phyloP scores from a whole-genome alignment of 495 filamentous ascomycete species.

The Apodospora peruviana region DNA sequence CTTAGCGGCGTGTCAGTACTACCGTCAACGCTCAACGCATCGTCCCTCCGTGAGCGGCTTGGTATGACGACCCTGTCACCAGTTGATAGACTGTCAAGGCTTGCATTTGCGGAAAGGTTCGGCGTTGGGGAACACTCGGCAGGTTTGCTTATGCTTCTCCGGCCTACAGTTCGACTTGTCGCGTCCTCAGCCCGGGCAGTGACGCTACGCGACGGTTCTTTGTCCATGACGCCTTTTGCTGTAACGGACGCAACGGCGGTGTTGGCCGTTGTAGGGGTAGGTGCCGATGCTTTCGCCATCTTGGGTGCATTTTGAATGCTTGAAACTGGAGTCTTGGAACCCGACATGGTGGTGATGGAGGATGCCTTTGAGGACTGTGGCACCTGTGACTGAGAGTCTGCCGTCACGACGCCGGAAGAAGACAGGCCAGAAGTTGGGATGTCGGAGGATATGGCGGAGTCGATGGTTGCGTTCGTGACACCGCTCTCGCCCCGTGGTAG shows the following conservation, averaged over 20 bases:
- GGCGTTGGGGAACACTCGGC: constrained; percentile 22
- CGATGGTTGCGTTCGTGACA: constrained; percentile 28
- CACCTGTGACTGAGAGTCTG: constrained; percentile 30
- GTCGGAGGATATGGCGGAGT: constrained; percentile 31
- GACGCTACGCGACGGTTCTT: constrained; percentile 35
- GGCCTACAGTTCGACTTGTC: constrained; percentile 16
- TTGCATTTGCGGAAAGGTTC: constrained; percentile 24
- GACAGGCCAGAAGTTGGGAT: constrained; percentile 29
- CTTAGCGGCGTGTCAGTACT: constrained; percentile 36
- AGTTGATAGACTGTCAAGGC: constrained; percentile 27
- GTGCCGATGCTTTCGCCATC: constrained; percentile 37
- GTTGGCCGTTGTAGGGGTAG: constrained; percentile 10
- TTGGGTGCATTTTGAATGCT: constrained; percentile 44
- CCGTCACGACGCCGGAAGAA: constrained; percentile 27
- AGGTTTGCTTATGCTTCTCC: constrained; percentile 32
- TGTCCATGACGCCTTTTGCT: constrained; percentile 46
- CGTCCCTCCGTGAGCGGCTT: constrained; percentile 31
- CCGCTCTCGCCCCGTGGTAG: constrained; percentile 30
- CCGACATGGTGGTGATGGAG: constrained; percentile 47
- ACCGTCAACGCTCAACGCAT: constrained; percentile 34
- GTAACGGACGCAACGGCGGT: constrained; percentile 49
- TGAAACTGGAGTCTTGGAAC: constrained; percentile 48
- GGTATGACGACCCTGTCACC: constrained; percentile 31
- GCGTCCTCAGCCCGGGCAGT: constrained; percentile 35
- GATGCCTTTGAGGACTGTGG: constrained; percentile 50